These are phyloP conservation scores for Neonectria neomacrospora DNA, from an alignment of 2,329 filamentous ascomycete genomes.

Conservation along the genomic window DNA sequence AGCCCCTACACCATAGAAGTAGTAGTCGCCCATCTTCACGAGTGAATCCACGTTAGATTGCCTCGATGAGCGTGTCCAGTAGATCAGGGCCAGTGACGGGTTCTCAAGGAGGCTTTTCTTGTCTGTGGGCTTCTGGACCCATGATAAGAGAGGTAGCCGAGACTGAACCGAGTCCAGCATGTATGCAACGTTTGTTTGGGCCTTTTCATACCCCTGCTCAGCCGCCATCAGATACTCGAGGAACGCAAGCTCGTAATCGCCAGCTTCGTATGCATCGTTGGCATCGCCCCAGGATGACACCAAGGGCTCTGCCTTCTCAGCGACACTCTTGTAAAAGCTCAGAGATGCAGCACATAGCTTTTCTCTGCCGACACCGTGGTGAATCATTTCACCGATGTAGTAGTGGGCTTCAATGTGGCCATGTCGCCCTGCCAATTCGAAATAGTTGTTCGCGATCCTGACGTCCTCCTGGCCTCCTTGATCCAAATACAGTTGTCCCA, in stretches of 20 bases:
- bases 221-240: constrained; percentile 87
- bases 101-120: constrained; percentile 59
- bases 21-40: constrained; percentile 99
- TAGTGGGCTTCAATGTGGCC: constrained; percentile 91
- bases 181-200: constrained; percentile 90
- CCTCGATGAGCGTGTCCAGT: constrained; percentile 94
- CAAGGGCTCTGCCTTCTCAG: constrained; percentile 76
- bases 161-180: constrained; percentile 81
- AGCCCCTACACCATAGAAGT: constrained; percentile 83
- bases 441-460: constrained; percentile 83
- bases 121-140: constrained; percentile 58
- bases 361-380: constrained; percentile 83
- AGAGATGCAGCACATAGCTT: constrained; percentile 81
- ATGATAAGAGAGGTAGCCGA: constrained; percentile 48
- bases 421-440: constrained; percentile 85
- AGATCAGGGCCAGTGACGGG: constrained; percentile 78
- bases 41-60: constrained; percentile 94
- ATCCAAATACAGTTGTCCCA: constrained; percentile 87
- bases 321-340: constrained; percentile 84
- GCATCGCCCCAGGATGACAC: constrained; percentile 85
- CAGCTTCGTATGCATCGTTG: constrained; percentile 82
- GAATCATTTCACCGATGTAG: constrained; percentile 88
- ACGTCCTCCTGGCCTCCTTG: constrained; percentile 78
- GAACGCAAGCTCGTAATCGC: constrained; percentile 82
- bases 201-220: constrained; percentile 90